Base-by-base conservation (phyloP, 2,329 filamentous ascomycete genomes). In the Apiospora malaysiana region DNA sequence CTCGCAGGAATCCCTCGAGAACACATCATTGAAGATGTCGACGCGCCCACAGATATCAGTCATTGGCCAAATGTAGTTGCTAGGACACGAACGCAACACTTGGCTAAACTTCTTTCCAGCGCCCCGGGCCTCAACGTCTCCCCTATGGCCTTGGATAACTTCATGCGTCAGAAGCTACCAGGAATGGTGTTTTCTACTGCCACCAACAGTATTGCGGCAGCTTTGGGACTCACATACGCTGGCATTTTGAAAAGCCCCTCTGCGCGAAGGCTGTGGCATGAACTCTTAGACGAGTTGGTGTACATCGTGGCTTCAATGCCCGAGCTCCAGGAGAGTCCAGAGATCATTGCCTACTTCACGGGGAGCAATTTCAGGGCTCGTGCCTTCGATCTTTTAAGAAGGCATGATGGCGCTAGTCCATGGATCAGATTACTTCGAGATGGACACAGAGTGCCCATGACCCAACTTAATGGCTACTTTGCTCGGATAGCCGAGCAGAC, bases 391-490 rank as follows among this genome's bases (percentile, higher is more conserved):
- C 42, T 84, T 82, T 68, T 91, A 89, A 16, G 84, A 85, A 16
- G 81, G 87, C 70, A 89, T 90, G 68, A 83, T 86, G 7, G 80
- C 81, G 10, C 76, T 80, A 93, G 90, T 76, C 87, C 85, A 25
- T 94, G 97, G 90, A 83, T 93, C 7, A 86, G 87, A 69, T 89
- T 92, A 76, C 84, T 95, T 16, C 82, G 88, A 14, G 79, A 82
- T 0, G 92, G 93, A 1, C 82, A 83, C 72, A 82, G 85, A 71
- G 94, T 93, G 0, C 94, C 97, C 76, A 88, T 98, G 51, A 89
- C 95, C 65, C 97, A 92, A 77, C 88, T 95, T 75, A 98, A 97
- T 79, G 95, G 95, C 0, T 99, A 95, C 82, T 92, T 99, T 72
- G 86, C 97, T 43, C 86, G 85, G 68, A 88, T 92, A 51, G 96